Percentiles rank a stretch among this genome's conserved stretches.
phyloP scores from a whole-genome alignment of 495 filamentous ascomycete genomes.

The Aspergillus olivimuriae region DNA sequence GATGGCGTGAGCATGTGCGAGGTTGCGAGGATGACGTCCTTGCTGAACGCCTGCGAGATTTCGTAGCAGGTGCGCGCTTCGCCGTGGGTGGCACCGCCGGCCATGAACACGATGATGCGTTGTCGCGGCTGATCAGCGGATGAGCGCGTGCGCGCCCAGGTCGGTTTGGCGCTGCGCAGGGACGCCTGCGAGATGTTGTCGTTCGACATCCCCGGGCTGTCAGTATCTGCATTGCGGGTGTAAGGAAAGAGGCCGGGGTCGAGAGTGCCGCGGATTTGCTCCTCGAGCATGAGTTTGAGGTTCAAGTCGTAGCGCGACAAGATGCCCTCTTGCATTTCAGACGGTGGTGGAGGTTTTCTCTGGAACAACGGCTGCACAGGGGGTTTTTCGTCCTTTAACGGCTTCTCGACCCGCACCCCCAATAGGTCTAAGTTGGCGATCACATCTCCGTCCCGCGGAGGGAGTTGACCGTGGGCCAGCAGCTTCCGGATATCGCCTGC shows the following conservation, averaged over 20 bases:
- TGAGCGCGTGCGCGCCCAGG: slow-evolving; percentile 81
- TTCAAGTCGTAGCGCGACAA: slow-evolving; percentile 45
- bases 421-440: slow-evolving; percentile 77
- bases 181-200: slow-evolving; percentile 64
- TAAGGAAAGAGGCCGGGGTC: slow-evolving; percentile 67
- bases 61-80: slow-evolving; percentile 90
- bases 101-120: slow-evolving; percentile 91
- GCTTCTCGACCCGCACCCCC: slow-evolving; percentile 66
- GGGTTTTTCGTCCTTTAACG: slow-evolving; percentile 68
- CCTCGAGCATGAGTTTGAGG: slow-evolving; percentile 65
- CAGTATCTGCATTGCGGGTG: slow-evolving; percentile 63
- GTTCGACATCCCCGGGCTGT: slow-evolving; percentile 46
- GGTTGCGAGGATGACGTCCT: slow-evolving; percentile 86
- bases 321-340: slow-evolving; percentile 45
- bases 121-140: slow-evolving; percentile 76
- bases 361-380: slow-evolving; percentile 61
- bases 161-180: slow-evolving; percentile 81
- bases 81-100: slow-evolving; percentile 88
- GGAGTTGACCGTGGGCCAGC: slow-evolving; percentile 74
- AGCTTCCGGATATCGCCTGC: slow-evolving; percentile 79
- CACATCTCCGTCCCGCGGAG: slow-evolving; percentile 61
- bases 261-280: slow-evolving; percentile 50
- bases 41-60: slow-evolving; percentile 57
- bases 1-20: slow-evolving; percentile 83
- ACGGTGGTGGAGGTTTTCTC: slow-evolving; percentile 44